These are phyloP conservation scores for Funneliformis caledonium DNA, from an alignment of 371 early-diverging fungal species.

Conservation along the genomic window DNA sequence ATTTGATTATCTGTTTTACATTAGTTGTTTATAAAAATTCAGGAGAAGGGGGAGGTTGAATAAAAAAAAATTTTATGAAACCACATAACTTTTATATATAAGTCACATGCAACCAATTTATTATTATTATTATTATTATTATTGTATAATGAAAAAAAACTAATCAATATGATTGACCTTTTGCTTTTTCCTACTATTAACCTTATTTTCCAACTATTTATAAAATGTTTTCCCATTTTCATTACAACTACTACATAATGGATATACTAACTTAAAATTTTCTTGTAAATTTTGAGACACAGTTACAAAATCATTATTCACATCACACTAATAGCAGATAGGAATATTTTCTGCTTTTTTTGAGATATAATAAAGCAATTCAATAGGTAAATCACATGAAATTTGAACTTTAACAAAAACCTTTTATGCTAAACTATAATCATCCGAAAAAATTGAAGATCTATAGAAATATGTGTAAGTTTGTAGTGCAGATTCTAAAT, in stretches of 20 bases:
- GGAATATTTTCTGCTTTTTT: background rate
- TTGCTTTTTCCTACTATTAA: too few relatives aligned
- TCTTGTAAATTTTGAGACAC: background rate
- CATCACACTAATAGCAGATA: constrained; percentile 4
- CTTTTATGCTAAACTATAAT: background rate
- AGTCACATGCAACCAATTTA: too few relatives aligned
- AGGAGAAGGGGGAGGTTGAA: too few relatives aligned
- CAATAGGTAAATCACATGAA: background rate
- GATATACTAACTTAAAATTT: background rate
- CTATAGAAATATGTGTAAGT: background rate
- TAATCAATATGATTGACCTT: too few relatives aligned
- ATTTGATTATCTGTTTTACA: too few relatives aligned
- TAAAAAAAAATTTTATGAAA: too few relatives aligned
- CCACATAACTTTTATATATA: too few relatives aligned
- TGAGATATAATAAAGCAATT: background rate
- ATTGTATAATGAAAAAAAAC: too few relatives aligned
- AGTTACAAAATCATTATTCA: background rate
- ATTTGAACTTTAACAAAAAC: background rate
- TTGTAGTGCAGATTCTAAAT: background rate
- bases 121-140: too few relatives aligned
- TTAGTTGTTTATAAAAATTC: too few relatives aligned
- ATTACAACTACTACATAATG: background rate
- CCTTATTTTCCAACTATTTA: too few relatives aligned
- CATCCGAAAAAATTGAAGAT: background rate
- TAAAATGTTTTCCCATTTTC: background rate